Percentiles rank a stretch among this genome's conserved stretches.
Conservation (phyloP, 768 basidiomycete species). For the Clavulina sp. region DNA sequence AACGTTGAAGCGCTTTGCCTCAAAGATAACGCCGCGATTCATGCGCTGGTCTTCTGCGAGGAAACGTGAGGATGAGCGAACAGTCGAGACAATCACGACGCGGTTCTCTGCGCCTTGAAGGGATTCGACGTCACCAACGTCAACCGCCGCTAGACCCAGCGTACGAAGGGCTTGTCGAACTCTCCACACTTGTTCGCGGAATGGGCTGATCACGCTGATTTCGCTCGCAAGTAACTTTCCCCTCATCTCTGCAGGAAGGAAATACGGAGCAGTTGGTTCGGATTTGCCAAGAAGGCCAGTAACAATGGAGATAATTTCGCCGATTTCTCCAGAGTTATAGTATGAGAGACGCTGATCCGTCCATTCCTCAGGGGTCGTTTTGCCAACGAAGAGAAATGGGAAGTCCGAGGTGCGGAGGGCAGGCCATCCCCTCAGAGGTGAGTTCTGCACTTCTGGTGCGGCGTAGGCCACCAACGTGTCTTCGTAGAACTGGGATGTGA, state of each 20-base stretch:
- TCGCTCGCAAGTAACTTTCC: neutral
- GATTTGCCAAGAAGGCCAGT: neutral
- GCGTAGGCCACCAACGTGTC: neutral
- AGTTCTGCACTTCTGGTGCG: neutral
- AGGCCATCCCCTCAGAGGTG: neutral
- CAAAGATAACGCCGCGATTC: neutral
- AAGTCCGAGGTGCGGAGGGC: neutral
- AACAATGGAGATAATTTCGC: neutral
- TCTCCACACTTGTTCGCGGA: neutral
- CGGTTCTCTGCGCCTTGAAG: neutral
- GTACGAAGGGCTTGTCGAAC: neutral
- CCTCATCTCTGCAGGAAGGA: neutral
- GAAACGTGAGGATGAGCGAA: neutral
- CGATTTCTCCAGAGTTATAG: neutral
- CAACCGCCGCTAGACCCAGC: neutral
- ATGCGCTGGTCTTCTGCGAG: neutral
- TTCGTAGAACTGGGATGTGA: neutral
- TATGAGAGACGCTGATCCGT: neutral
- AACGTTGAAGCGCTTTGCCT: constrained; percentile 1
- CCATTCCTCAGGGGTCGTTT: neutral
- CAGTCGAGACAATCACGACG: neutral
- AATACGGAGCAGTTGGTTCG: neutral
- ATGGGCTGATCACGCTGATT: neutral
- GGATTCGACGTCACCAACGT: neutral
- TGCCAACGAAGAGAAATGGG: neutral